A percentile compares a stretch with the other conserved stretches of the same genome.
phyloP scores from a whole-genome alignment of 306 rosid species.

The Fragaria nilgerrensis region DNA sequence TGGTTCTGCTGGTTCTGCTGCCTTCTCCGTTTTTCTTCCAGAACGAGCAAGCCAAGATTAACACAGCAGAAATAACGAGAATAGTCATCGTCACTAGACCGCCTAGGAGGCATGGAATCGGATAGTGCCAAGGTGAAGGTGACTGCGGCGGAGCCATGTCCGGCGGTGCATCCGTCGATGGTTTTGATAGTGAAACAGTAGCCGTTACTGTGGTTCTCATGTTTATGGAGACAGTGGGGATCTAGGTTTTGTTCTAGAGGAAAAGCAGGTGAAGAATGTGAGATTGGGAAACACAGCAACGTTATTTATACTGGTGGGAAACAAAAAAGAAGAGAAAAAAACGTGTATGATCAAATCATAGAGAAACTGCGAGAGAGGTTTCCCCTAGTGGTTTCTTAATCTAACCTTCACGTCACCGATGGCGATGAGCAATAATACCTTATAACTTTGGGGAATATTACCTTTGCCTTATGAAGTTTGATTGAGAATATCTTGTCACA shows the following conservation, averaged over 20 bases:
- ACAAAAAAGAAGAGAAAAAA: neutral
- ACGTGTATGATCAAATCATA: neutral
- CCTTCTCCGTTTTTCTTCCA: slow-evolving; percentile 51
- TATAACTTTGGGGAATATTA: neutral
- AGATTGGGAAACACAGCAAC: slow-evolving; percentile 26
- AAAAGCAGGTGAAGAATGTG: slow-evolving; percentile 17
- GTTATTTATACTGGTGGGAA: slow-evolving; percentile 45
- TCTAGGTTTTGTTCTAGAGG: neutral
- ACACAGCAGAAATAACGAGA: slow-evolving; percentile 66
- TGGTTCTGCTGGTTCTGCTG: neutral
- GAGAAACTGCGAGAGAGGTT: neutral
- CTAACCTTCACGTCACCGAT: neutral
- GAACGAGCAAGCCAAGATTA: slow-evolving; percentile 78
- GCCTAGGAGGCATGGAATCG: slow-evolving; percentile 84
- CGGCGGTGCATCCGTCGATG: neutral
- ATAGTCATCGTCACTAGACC: slow-evolving; percentile 87
- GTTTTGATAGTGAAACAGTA: neutral
- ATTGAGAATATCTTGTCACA: neutral
- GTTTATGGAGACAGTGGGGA: neutral
- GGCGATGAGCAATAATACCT: neutral
- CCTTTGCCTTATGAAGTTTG: neutral
- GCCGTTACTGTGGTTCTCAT: slow-evolving; percentile 48
- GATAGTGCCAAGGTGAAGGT: slow-evolving; percentile 71
- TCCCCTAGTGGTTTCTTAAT: neutral
- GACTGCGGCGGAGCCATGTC: slow-evolving; percentile 26